A percentile compares a stretch with the other conserved stretches of the same genome.
Conservation (phyloP, 352 stramenopile genomes). For the Globisporangium canariense region DNA sequence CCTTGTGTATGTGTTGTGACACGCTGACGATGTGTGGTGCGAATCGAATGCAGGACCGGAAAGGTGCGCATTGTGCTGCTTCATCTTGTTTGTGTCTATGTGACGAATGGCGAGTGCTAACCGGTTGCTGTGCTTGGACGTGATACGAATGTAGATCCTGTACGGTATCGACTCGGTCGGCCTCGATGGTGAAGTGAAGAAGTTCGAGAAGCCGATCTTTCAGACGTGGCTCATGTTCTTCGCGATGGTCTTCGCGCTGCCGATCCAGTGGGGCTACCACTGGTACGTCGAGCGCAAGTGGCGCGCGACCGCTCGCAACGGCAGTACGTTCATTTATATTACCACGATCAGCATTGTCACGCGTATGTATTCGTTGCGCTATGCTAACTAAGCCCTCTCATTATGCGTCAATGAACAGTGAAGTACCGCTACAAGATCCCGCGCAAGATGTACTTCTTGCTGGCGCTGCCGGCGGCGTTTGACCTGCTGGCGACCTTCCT, state of each 20-base stretch:
- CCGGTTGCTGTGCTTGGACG: neutral
- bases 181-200: constrained; percentile 84
- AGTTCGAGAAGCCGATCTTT: constrained; percentile 95
- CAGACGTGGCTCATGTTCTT: constrained; percentile 97
- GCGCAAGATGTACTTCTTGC: constrained; percentile 91
- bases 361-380: neutral
- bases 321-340: constrained; percentile 40
- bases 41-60: constrained; percentile 39
- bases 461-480: constrained; percentile 92
- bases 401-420: constrained; percentile 25
- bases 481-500: constrained; percentile 93
- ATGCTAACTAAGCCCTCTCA: neutral
- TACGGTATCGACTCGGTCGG: constrained; percentile 89
- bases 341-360: neutral
- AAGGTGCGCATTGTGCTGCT: constrained; percentile 34
- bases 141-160: constrained; percentile 76
- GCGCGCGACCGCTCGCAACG: constrained; percentile 45
- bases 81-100: neutral
- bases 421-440: constrained; percentile 83
- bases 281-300: constrained; percentile 75
- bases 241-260: constrained; percentile 92
- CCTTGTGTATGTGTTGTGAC: neutral
- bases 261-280: constrained; percentile 90
- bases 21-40: neutral
- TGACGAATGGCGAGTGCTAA: neutral